A percentile compares a stretch with the other conserved stretches of the same genome.
phyloP scores from a whole-genome alignment of 805 yeast genomes.

The Torulaspora quercuum region DNA sequence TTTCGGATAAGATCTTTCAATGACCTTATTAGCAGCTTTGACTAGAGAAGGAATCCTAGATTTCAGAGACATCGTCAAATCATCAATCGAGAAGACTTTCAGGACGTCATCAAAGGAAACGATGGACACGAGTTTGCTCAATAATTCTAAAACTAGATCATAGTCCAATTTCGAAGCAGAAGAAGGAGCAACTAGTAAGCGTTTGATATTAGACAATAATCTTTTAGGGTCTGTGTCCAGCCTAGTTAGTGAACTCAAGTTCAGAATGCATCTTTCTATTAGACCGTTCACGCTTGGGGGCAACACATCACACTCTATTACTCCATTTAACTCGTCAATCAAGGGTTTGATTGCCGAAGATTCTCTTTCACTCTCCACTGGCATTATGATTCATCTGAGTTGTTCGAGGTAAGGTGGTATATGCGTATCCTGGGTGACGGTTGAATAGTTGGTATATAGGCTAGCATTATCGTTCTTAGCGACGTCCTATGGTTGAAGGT shows the following conservation, averaged over 20 bases:
- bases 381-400: no score
- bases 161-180: constrained; percentile 20
- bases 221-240: constrained; percentile 15
- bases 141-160: constrained; percentile 20
- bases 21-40: constrained; percentile 28
- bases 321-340: constrained; percentile 12
- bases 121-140: constrained; percentile 21
- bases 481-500: no score
- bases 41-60: constrained; percentile 23
- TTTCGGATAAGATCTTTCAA: constrained; percentile 30
- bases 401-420: no score
- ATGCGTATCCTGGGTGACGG: no score
- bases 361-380: not conserved
- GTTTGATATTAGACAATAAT: constrained; percentile 22
- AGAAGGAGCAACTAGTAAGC: constrained; percentile 11
- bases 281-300: constrained; percentile 16
- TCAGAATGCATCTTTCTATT: constrained; percentile 21
- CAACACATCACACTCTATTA: constrained; percentile 10
- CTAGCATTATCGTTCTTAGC: no score
- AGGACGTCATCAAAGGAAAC: constrained; percentile 28
- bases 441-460: no score
- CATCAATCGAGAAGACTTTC: constrained; percentile 22
- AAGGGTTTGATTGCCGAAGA: constrained; percentile 5
- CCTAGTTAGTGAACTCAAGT: constrained; percentile 19
- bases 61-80: constrained; percentile 23